Conservation (phyloP, 2,329 filamentous ascomycete species). For the Alternaria consortialis region DNA sequence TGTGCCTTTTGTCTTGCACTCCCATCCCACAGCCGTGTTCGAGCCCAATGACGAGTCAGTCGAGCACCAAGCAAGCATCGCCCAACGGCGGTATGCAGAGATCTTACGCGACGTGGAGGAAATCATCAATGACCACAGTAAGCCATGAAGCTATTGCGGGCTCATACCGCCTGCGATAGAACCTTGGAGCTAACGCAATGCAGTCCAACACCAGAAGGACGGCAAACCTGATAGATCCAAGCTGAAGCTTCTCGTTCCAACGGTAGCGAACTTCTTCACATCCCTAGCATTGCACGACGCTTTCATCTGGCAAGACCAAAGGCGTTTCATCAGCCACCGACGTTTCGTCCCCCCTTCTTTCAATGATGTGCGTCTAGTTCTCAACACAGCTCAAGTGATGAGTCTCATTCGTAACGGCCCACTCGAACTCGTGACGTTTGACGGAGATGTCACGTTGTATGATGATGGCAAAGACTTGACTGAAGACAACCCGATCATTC, state of each 20-base stretch:
- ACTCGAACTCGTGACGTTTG: constrained; percentile 90
- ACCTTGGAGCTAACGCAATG: constrained; percentile 10
- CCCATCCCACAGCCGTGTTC: constrained; percentile 88
- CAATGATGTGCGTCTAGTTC: constrained; percentile 91
- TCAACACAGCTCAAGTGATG: constrained; percentile 96
- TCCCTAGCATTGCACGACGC: constrained; percentile 85
- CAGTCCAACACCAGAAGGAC: constrained; percentile 75
- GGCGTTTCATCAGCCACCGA: constrained; percentile 85
- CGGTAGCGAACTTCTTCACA: constrained; percentile 94
- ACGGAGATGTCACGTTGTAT: constrained; percentile 97
- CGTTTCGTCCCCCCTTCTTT: constrained; percentile 96
- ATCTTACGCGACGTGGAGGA: constrained; percentile 94
- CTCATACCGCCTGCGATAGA: neutral
- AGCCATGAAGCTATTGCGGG: constrained; percentile 26
- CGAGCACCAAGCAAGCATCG: constrained; percentile 77
- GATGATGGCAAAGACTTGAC: constrained; percentile 80
- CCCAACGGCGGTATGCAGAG: constrained; percentile 89
- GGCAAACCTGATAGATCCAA: constrained; percentile 79
- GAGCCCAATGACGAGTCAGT: constrained; percentile 72
- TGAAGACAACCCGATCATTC: constrained; percentile 78
- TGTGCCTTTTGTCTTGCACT: constrained; percentile 95
- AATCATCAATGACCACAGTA: constrained; percentile 92
- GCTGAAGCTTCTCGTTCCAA: constrained; percentile 88
- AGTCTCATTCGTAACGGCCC: constrained; percentile 78
- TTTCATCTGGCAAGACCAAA: constrained; percentile 87